Conservation (phyloP, 306 rosid genomes). For the Mimosa bimucronata region DNA sequence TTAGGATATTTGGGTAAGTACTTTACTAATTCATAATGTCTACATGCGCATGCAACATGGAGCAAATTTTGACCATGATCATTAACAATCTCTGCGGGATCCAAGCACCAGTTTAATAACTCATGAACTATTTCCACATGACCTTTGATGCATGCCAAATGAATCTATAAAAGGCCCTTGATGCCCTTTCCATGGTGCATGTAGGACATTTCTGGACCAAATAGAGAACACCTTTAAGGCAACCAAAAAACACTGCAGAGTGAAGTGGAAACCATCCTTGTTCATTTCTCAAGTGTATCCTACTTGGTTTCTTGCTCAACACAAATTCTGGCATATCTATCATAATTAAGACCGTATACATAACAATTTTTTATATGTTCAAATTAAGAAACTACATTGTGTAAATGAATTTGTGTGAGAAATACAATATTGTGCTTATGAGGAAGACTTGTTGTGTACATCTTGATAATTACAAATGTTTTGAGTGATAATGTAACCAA, state of each 20-base stretch:
- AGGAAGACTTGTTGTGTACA: too few relatives aligned
- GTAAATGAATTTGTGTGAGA: neutral
- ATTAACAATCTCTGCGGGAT: conserved; percentile 22
- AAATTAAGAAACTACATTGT: neutral
- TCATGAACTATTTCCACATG: neutral
- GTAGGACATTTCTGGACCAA: neutral
- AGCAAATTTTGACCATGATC: neutral
- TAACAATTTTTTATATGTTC: neutral
- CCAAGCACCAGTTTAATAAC: conserved; percentile 4
- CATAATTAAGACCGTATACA: neutral
- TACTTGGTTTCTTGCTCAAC: neutral
- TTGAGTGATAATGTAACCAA: neutral
- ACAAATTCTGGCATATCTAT: neutral
- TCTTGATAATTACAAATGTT: neutral
- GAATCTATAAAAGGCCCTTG: neutral
- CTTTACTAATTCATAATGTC: neutral
- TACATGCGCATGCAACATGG: conserved; percentile 20
- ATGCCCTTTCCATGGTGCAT: neutral
- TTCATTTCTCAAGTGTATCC: conserved; percentile 9
- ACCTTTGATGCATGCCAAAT: neutral
- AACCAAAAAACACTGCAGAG: conserved; percentile 36
- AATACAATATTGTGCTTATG: neutral
- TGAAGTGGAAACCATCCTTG: conserved; percentile 26
- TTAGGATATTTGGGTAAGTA: neutral
- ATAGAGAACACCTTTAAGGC: conserved; percentile 21